These are phyloP conservation scores for Penicillium psychrosexuale DNA, from an alignment of 2,329 filamentous ascomycete genomes.

Conservation along the genomic window DNA sequence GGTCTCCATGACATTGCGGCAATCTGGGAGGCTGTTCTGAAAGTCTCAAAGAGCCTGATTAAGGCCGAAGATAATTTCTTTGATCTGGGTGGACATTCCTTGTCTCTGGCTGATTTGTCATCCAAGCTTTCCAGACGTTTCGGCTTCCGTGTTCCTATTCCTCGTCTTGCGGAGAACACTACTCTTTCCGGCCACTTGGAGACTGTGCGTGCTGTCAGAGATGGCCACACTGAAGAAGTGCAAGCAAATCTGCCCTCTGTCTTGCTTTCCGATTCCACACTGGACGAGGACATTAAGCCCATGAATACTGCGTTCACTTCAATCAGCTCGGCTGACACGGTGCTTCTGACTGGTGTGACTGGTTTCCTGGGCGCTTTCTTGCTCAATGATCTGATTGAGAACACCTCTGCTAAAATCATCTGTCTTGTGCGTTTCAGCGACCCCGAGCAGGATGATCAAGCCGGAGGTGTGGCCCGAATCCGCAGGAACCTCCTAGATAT, in stretches of 20 bases:
- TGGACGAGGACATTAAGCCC: conserved; percentile 68
- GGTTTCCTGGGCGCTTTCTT: conserved; percentile 75
- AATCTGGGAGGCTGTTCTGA: conserved; percentile 69
- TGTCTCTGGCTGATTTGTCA: conserved; percentile 74
- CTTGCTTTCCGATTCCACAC: conserved; percentile 61
- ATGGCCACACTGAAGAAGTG: conserved; percentile 70
- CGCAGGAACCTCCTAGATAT: conserved; percentile 74
- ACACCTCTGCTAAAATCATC: conserved; percentile 65
- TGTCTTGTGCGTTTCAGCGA: conserved; percentile 72
- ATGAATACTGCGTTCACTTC: conserved; percentile 53
- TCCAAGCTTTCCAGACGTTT: conserved; percentile 66
- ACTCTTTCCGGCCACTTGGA: conserved; percentile 71
- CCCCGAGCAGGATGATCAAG: conserved; percentile 60
- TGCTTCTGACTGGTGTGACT: conserved; percentile 71
- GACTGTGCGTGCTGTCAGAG: conserved; percentile 66
- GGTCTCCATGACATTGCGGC: conserved; percentile 65
- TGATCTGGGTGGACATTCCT: conserved; percentile 74
- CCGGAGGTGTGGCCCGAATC: conserved; percentile 68
- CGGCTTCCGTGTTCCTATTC: conserved; percentile 69
- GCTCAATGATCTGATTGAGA: conserved; percentile 65
- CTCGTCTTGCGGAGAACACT: conserved; percentile 66
- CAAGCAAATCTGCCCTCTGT: conserved; percentile 72
- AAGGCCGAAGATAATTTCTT: conserved; percentile 74
- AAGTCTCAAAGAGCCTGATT: conserved; percentile 60
- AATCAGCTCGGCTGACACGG: conserved; percentile 63